phyloP scores from a whole-genome alignment of 495 filamentous ascomycete genomes.

The Friedmanniomyces simplex region DNA sequence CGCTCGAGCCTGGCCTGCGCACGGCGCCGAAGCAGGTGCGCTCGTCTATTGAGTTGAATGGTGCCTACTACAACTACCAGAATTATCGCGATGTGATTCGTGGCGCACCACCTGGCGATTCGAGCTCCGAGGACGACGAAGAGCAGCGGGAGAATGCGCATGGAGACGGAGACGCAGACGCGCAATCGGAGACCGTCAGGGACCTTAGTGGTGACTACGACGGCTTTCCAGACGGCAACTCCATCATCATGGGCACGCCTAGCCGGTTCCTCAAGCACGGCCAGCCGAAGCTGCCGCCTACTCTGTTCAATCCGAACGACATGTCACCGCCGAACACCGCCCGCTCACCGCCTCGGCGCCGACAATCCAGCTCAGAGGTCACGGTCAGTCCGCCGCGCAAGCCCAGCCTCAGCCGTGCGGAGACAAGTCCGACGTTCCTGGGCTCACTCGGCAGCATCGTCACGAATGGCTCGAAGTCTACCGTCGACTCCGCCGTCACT shows the following conservation, averaged over 20 bases:
- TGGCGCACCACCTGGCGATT: neutral
- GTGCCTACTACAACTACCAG: constrained; percentile 5
- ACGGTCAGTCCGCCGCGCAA: constrained; percentile 5
- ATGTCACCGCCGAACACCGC: neutral
- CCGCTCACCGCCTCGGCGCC: constrained; percentile 1
- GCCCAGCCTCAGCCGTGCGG: constrained; percentile 13
- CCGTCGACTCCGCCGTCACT: constrained; percentile 1
- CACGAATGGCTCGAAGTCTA: neutral
- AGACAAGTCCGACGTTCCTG: constrained; percentile 16
- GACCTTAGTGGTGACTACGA: constrained; percentile 14
- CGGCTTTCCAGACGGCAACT: constrained; percentile 23
- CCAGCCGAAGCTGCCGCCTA: neutral
- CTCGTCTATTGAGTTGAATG: constrained; percentile 12
- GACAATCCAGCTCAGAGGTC: constrained; percentile 12
- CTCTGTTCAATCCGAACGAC: constrained; percentile 6
- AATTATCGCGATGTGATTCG: neutral
- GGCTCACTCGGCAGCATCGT: constrained; percentile 1
- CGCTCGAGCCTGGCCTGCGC: constrained; percentile 4
- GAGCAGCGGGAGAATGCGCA: neutral
- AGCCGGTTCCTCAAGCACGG: constrained; percentile 20
- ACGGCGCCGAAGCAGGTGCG: constrained; percentile 13
- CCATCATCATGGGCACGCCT: constrained; percentile 19
- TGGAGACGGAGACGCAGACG: neutral
- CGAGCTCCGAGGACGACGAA: constrained; percentile 1
- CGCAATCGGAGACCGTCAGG: neutral